Evolutionary conservation across 768 basidiomycete genomes (phyloP).

Genomic region (Lactarius hengduanensis): DNA sequence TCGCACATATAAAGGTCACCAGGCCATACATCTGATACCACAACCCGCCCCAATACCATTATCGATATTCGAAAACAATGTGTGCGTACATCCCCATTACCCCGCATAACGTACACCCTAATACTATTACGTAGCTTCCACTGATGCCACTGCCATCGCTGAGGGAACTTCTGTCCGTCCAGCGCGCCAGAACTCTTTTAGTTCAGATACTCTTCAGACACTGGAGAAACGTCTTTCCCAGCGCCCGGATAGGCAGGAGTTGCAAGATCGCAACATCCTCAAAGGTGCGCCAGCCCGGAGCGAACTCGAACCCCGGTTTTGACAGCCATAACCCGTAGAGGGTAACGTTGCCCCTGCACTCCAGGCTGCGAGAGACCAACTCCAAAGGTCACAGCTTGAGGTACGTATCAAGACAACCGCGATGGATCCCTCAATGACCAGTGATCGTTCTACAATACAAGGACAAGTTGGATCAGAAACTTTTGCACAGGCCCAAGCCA

Average conservation of each 20-base stretch:
- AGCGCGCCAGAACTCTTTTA: conserved; percentile 36
- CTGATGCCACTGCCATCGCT: conserved; percentile 6
- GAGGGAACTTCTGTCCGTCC: conserved; percentile 16
- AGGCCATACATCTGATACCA: background rate
- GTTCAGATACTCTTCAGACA: conserved; percentile 39
- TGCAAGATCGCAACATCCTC: conserved; percentile 68
- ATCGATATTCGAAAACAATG: conserved; percentile 13
- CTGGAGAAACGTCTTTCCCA: conserved; percentile 54
- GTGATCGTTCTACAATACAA: conserved; percentile 36
- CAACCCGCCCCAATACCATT: background rate
- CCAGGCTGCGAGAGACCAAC: conserved; percentile 56
- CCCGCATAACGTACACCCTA: background rate
- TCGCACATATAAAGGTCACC: conserved; percentile 19
- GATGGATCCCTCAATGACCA: conserved; percentile 4
- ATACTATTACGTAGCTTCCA: conserved; percentile 12
- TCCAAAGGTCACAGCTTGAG: conserved; percentile 63
- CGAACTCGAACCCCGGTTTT: background rate
- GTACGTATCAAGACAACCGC: conserved; percentile 36
- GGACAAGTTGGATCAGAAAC: conserved; percentile 62
- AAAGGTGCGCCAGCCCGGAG: conserved; percentile 45
- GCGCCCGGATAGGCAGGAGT: conserved; percentile 58
- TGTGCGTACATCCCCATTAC: conserved; percentile 13
- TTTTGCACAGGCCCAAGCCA: conserved; percentile 56
- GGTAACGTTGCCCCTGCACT: conserved; percentile 61
- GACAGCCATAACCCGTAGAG: conserved; percentile 40